These are phyloP conservation scores for Epichloe hybrida DNA, from an alignment of 2,329 filamentous ascomycete genomes.

Conservation along the genomic window DNA sequence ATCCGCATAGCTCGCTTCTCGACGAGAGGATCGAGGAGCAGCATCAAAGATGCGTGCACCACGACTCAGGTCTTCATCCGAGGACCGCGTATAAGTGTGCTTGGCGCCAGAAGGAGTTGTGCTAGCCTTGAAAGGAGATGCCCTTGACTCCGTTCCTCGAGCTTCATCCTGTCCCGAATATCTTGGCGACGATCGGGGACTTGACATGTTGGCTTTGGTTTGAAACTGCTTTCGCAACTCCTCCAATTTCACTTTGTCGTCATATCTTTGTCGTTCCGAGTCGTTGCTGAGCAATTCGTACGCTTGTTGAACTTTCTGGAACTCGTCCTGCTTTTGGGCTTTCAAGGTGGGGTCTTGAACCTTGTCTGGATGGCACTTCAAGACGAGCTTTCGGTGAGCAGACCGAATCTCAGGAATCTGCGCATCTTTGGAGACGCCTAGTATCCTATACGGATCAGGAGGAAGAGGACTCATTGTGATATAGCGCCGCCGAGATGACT, in stretches of 20 bases:
- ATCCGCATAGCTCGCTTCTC: conserved; percentile 34
- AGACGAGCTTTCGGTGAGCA: conserved; percentile 71
- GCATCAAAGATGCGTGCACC: conserved; percentile 30
- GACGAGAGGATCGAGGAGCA: conserved; percentile 24
- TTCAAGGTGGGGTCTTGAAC: conserved; percentile 67
- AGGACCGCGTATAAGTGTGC: conserved; percentile 27
- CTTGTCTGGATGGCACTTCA: conserved; percentile 88
- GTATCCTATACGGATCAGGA: conserved; percentile 65
- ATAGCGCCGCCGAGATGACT: neutral
- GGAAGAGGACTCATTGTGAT: conserved; percentile 35
- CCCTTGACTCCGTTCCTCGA: conserved; percentile 11
- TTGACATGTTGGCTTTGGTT: conserved; percentile 29
- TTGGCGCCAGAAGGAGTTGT: conserved; percentile 20
- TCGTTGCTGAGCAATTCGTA: conserved; percentile 85
- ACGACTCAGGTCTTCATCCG: conserved; percentile 31
- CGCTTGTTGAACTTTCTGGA: conserved; percentile 82
- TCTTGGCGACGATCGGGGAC: conserved; percentile 26
- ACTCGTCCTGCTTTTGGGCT: conserved; percentile 68
- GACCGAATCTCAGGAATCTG: conserved; percentile 59
- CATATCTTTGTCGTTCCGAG: conserved; percentile 57
- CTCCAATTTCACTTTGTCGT: conserved; percentile 57
- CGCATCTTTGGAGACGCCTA: conserved; percentile 63
- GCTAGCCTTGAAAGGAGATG: conserved; percentile 26
- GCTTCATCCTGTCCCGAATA: conserved; percentile 13
- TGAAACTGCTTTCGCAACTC: conserved; percentile 45